phyloP scores from a whole-genome alignment of 805 yeast genomes.

The Cyberlindnera misumaiensis region DNA sequence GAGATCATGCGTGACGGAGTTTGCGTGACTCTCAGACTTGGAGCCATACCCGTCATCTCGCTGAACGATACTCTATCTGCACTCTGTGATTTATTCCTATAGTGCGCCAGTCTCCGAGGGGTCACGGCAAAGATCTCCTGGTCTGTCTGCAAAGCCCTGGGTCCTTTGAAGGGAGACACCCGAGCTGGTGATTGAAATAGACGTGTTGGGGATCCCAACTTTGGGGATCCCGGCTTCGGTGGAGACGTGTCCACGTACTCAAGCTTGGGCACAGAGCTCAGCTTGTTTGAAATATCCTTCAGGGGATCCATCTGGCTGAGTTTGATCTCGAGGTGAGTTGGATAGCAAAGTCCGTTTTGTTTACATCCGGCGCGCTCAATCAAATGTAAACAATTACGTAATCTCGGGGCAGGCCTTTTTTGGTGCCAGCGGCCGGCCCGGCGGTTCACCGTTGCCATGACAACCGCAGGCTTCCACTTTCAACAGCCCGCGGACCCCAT shows the following conservation, averaged over 20 bases:
- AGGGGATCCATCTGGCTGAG: slow-evolving; percentile 8
- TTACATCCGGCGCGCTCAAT: too few species aligned
- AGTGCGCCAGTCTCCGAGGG: slow-evolving; percentile 22
- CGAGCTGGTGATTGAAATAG: slow-evolving; percentile 18
- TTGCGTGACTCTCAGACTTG: slow-evolving; percentile 17
- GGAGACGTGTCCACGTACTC: slow-evolving; percentile 14
- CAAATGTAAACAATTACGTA: too few species aligned
- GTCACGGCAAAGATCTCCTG: slow-evolving; percentile 21
- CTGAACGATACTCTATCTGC: slow-evolving; percentile 25
- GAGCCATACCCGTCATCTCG: slow-evolving; percentile 21
- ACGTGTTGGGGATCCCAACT: neutral
- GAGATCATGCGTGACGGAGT: slow-evolving; percentile 25
- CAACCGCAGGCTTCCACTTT: too few species aligned
- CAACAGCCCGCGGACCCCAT: too few species aligned
- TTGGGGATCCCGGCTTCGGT: slow-evolving; percentile 5
- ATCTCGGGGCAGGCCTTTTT: too few species aligned
- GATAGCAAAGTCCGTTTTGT: too few species aligned
- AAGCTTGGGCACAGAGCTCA: slow-evolving; percentile 9
- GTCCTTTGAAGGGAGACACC: slow-evolving; percentile 22
- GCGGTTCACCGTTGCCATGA: too few species aligned
- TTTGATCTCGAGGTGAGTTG: too few species aligned
- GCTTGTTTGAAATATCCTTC: slow-evolving; percentile 6
- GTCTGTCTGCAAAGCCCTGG: slow-evolving; percentile 8
- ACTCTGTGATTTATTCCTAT: slow-evolving; percentile 20
- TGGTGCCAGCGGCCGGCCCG: too few species aligned